A percentile compares a stretch with the other conserved stretches of the same genome.
phyloP scores from a whole-genome alignment of 805 yeast species.

The Nakazawaea holstii region DNA sequence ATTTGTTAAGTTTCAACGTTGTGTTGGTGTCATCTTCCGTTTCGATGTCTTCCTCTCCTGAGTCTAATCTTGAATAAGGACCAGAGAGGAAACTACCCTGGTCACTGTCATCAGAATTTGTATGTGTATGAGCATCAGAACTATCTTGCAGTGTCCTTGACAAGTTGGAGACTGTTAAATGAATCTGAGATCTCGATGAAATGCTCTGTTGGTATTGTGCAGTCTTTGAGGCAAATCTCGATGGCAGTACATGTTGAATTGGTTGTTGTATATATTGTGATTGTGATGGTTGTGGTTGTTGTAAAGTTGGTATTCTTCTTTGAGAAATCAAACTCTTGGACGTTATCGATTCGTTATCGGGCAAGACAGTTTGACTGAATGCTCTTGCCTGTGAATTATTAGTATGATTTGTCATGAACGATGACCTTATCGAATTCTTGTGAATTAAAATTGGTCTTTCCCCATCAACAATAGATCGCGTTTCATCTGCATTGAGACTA shows the following conservation, averaged over 20 bases:
- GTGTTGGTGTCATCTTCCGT: constrained; percentile 6
- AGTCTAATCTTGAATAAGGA: background rate
- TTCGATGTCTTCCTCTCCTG: background rate
- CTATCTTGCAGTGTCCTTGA: background rate
- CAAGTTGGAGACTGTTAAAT: background rate
- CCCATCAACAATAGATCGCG: background rate
- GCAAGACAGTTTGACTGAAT: constrained; percentile 9
- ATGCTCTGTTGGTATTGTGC: constrained; percentile 1
- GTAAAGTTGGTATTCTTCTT: constrained; percentile 1
- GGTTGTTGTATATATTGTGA: background rate
- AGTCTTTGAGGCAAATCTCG: background rate
- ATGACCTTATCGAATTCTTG: constrained; percentile 8
- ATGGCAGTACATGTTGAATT: background rate
- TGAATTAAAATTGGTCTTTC: constrained; percentile 10
- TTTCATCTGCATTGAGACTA: background rate
- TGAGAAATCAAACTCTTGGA: constrained; percentile 4
- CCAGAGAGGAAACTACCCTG: constrained; percentile 4
- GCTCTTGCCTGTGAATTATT: constrained; percentile 7
- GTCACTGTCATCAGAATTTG: constrained; percentile 2
- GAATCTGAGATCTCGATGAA: background rate
- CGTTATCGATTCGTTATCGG: constrained; percentile 7
- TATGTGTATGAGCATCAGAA: background rate
- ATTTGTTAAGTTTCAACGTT: constrained; percentile 2
- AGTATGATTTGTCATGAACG: background rate
- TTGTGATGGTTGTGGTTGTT: background rate